Evolutionary conservation across 179 eudicot species (phyloP), one percentile per base, ranked within the genome.

Genomic region (Sideroxylon spinosum): DNA sequence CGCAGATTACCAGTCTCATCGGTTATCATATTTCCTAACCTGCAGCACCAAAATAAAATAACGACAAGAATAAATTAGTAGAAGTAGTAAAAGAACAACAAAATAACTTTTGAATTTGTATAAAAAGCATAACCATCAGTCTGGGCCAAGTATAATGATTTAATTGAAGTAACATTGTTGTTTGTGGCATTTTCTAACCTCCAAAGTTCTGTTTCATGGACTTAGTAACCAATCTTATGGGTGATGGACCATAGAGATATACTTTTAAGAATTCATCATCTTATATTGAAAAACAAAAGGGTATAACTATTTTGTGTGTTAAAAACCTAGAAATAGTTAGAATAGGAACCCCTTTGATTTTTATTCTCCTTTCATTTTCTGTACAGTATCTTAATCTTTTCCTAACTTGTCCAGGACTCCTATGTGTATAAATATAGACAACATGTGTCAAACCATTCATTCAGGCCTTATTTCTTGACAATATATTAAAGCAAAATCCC

Each of bases 1-100:
- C 80, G 93, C 48, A 95, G 88, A 84, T 93, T 91, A 79, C 98
- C 96, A 14, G 88, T 83, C 81, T 89, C 88, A 78, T 91, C 89
- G 80, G 98, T 93, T 67, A 80, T 90, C 99, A 95, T 95, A 85
- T 91, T 90, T 78, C 97, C 99, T 83, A 95, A 90, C 87, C 99
- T 93, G 90, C 68, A 81, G 52, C 7, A 10, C 13, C 25, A 2
- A 26, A 63, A 48, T 23, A 48, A 4, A 32, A 61, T 9, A 49
- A 29, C 49, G 49, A 66, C 25, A 63, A 25, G 25, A 64, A 25
- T 26, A 25, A 59, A 52, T n/a, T 19, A 55, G 17, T 55, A 55
- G 19, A 13, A 16, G 17, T 55, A 55, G 17, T 16, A 55, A 55
- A 13, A 55, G 4, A 55, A 13, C 17, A 19, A 19, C 49, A 59